Evolutionary conservation across 2,329 filamentous ascomycete species (phyloP), one percentile per base, ranked within the genome.

Genomic region (Diaporthe ampelina): DNA sequence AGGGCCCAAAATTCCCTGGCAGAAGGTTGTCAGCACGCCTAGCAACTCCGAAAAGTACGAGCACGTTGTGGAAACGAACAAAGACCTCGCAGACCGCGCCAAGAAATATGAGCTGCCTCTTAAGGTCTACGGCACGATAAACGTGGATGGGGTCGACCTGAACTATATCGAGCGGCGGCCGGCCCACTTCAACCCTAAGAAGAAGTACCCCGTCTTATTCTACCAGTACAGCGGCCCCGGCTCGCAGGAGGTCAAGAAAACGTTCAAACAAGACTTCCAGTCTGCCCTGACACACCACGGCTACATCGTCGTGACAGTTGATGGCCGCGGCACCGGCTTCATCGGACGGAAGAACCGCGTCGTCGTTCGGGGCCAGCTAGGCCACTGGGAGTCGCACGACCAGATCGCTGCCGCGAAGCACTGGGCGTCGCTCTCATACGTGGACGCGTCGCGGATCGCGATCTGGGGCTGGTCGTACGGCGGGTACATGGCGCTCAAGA

Each of bases 391-490:
- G 85, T 91, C 96, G 0, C 88, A 91, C 52, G 97, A 98, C 82
- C 97, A 99, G 83, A 98, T 99, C 77, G 94, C 92, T 35, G 94
- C 95, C 0, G 97, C 94, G 4, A 94, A 95, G 83, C 91, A 93
- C 77, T 98, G 95, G 92, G 93, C 93, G 0, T 86, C 87, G 50
- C 96, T 95, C 81, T 84, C 89, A 19, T 98, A 99, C 82, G 92
- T 98, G 19, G 97, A 99, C 81, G 87, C 90, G 35, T 88, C 91
- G 9, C 91, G 94, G 72, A 91, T 99, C 78, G 95, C 95, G 26
- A 97, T 99, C 81, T 99, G 97, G 97, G 97, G 97, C 63, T 99
- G 97, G 97, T 97, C 94, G 76, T 99, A 97, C 81, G 97, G 97
- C 74, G 97, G 97, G 15, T 99, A 97, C 87, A 94, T 94, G 87